Evolutionary conservation across 2,329 filamentous ascomycete genomes (phyloP), one percentile per base, ranked within the genome.

Genomic region (Colletotrichum sp.): DNA sequence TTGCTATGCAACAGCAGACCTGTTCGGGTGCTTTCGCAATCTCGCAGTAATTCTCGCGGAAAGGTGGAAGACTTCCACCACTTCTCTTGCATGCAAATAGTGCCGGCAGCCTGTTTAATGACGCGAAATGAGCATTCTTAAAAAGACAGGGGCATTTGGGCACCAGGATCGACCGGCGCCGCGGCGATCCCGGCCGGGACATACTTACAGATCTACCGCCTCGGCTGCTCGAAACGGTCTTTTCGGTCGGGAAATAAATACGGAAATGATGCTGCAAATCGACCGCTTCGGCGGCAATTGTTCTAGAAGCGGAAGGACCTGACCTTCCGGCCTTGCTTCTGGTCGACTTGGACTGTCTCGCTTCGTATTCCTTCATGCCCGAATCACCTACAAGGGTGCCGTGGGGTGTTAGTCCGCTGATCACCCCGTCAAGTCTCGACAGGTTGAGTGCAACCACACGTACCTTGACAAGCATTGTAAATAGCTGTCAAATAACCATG

Each of bases 1-100:
- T 99, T 99, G 85, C 92, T 98, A 84, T 99, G 97, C 87, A 98
- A 95, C 77, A 99, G 86, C 26, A 98, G 83, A 1, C 95, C 95
- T 4, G 85, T 79, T 44, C 96, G 89, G 28, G 87, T 90, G 78
- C 94, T 98, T 78, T 92, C 87, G 82, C 94, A 96, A 82, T 99
- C 95, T 68, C 93, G 91, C 80, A 99, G 86, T 34, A 95, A 86
- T 55, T 91, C 84, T 57, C 88, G 90, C 6, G 96, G 96, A 80
- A 99, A 99, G 0, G 86, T 90, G 4, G 88, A 77, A 1, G 89
- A 86, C 57, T 93, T 88, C 89, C 94, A 99, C 92, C 93, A 96
- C 77, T 91, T 92, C 10, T 89, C 86, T 76, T 93, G 90, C 75
- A 97, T 90, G 81, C 94, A 98, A 75, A 99, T 96, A 1, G 96